phyloP scores from a whole-genome alignment of 2,329 filamentous ascomycete genomes.

The Thelonectria blattea region DNA sequence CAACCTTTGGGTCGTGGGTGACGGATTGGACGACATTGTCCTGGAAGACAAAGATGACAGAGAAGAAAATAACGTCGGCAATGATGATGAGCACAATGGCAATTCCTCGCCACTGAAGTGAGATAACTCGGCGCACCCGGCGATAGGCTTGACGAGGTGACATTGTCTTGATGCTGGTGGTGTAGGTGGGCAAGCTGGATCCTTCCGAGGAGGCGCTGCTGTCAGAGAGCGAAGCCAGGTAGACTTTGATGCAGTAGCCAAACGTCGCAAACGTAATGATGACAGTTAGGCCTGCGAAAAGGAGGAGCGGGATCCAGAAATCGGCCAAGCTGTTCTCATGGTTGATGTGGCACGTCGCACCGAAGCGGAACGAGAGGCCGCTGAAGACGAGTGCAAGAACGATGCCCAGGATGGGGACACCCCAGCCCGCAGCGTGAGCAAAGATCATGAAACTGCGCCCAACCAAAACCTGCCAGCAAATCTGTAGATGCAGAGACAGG shows the following conservation, averaged over 20 bases:
- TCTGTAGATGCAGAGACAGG: conserved; percentile 92
- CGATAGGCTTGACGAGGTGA: conserved; percentile 88
- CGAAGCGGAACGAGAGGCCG: conserved; percentile 93
- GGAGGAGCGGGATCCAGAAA: conserved; percentile 89
- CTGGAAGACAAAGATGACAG: conserved; percentile 87
- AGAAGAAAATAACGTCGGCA: conserved; percentile 91
- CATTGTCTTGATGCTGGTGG: conserved; percentile 75
- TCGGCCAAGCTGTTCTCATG: conserved; percentile 80
- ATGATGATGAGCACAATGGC: conserved; percentile 89
- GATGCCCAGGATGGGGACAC: conserved; percentile 77
- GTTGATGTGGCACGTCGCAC: conserved; percentile 92
- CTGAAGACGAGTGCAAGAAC: conserved; percentile 80
- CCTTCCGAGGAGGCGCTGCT: conserved; percentile 72
- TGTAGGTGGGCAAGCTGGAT: conserved; percentile 73
- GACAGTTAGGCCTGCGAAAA: conserved; percentile 76
- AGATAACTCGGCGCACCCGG: conserved; percentile 82
- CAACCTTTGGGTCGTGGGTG: conserved; percentile 59
- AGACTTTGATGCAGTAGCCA: conserved; percentile 93
- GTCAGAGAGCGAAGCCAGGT: conserved; percentile 82
- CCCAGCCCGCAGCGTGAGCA: conserved; percentile 82
- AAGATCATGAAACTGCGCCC: conserved; percentile 89
- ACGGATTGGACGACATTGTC: conserved; percentile 72
- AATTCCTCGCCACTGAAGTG: conserved; percentile 94
- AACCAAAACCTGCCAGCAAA: conserved; percentile 94
- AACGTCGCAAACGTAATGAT: conserved; percentile 86